Percentiles rank a stretch among this genome's conserved stretches.
Conservation (phyloP, 2,329 filamentous ascomycete species). For the Whalleya microplaca region DNA sequence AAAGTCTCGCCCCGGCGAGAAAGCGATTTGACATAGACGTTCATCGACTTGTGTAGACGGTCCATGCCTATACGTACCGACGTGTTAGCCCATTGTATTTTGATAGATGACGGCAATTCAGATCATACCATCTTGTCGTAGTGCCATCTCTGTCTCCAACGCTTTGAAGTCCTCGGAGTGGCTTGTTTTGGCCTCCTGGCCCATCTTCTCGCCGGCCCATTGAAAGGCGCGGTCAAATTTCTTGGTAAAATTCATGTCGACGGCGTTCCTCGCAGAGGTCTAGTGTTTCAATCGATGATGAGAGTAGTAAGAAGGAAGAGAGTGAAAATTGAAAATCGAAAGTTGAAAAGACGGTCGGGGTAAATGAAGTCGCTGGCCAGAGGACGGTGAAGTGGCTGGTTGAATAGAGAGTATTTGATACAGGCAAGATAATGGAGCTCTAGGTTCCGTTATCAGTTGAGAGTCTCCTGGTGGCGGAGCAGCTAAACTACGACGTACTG, state of each 20-base stretch:
- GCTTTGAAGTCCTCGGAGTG: conserved; percentile 90
- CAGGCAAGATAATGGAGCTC: background rate
- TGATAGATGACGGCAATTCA: conserved; percentile 1
- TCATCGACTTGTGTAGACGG: conserved; percentile 84
- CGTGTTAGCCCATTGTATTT: conserved; percentile 17
- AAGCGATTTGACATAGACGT: conserved; percentile 82
- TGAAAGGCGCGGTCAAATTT: conserved; percentile 95
- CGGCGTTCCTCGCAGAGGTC: conserved; percentile 6
- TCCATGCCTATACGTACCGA: conserved; percentile 74
- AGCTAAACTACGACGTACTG: background rate
- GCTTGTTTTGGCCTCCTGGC: conserved; percentile 82
- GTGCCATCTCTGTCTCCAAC: conserved; percentile 85
- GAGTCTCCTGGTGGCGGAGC: background rate
- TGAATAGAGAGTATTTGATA: background rate
- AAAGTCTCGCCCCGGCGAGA: conserved; percentile 77
- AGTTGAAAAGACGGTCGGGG: background rate
- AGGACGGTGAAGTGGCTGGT: background rate
- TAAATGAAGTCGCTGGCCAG: background rate
- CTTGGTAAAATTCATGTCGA: conserved; percentile 66
- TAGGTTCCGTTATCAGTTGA: background rate
- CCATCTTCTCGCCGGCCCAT: conserved; percentile 98
- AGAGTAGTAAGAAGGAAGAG: background rate
- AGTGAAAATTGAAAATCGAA: conserved; percentile 6
- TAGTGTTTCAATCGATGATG: conserved; percentile 10
- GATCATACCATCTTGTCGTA: conserved; percentile 80